A percentile compares a stretch with the other conserved stretches of the same genome.
Evolutionary conservation across 441 rosid genomes (phyloP).

Genomic region (Heliophila coronopifolia): DNA sequence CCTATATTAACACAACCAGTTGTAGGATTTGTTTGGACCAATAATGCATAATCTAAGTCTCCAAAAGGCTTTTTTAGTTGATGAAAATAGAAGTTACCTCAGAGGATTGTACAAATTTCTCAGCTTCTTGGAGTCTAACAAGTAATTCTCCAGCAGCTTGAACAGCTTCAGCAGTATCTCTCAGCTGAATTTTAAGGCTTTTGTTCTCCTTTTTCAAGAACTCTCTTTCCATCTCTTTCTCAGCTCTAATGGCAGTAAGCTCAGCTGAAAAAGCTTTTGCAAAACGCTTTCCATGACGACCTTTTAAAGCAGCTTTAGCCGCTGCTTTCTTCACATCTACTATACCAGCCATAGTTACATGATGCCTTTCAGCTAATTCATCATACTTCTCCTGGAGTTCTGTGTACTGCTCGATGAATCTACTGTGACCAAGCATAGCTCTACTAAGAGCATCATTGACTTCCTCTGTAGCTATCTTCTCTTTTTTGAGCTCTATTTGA

Average conservation of each 20-base stretch:
- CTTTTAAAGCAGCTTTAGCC: constrained; percentile 57
- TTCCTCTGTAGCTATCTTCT: constrained; percentile 63
- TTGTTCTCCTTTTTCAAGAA: constrained; percentile 64
- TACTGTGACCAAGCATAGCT: constrained; percentile 81
- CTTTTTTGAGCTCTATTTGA: constrained; percentile 55
- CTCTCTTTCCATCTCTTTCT: constrained; percentile 70
- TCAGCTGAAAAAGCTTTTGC: constrained; percentile 66
- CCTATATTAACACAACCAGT: too few relatives aligned
- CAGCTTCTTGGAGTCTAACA: constrained; percentile 80
- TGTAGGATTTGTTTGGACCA: too few relatives aligned
- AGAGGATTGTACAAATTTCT: constrained; percentile 62
- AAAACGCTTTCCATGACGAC: constrained; percentile 68
- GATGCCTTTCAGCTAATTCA: constrained; percentile 59
- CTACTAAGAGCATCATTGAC: constrained; percentile 78
- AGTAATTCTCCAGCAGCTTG: constrained; percentile 98
- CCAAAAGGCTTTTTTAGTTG: neutral
- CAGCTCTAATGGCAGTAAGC: constrained; percentile 65
- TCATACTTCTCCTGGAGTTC: constrained; percentile 82
- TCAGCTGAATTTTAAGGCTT: constrained; percentile 67
- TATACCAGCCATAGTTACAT: constrained; percentile 66
- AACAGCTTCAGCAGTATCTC: constrained; percentile 95
- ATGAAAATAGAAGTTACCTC: constrained; percentile 44
- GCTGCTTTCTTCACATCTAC: constrained; percentile 85
- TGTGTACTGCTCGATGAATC: constrained; percentile 86
- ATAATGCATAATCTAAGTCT: neutral